Conservation (phyloP, 352 stramenopile species). For the Globisporangium sylvaticum region DNA sequence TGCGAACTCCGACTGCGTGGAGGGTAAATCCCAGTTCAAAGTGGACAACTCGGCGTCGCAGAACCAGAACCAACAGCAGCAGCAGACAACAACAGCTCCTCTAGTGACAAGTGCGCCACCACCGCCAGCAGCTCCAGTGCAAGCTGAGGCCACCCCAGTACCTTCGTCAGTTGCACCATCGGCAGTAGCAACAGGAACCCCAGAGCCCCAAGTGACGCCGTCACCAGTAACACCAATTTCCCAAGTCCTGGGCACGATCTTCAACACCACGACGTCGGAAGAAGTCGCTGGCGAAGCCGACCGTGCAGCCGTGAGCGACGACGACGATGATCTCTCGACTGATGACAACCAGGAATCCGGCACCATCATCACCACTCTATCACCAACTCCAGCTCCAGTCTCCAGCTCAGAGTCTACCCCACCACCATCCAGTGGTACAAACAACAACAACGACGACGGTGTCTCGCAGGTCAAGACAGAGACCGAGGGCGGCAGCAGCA, state of each 20-base stretch:
- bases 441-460: constrained; percentile 9
- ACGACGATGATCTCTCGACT: background rate
- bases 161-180: constrained; percentile 6
- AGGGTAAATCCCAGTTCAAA: constrained; percentile 45
- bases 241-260: background rate
- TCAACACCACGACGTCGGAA: background rate
- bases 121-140: background rate
- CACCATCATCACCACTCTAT: background rate
- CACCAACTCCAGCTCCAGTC: background rate
- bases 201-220: background rate
- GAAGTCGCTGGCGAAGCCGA: background rate
- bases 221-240: constrained; percentile 6
- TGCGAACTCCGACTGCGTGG: constrained; percentile 33
- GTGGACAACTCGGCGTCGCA: background rate
- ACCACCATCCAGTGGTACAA: background rate
- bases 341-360: background rate
- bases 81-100: background rate
- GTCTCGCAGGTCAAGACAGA: constrained; percentile 11
- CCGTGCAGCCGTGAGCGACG: background rate
- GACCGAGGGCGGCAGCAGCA: background rate
- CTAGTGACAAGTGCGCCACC: background rate
- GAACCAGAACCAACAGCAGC: constrained; percentile 5
- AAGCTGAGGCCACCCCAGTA: background rate
- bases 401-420: background rate
- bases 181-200: background rate